Conservation (phyloP, 164 flowering plant species). For the Vitis labrusca region DNA sequence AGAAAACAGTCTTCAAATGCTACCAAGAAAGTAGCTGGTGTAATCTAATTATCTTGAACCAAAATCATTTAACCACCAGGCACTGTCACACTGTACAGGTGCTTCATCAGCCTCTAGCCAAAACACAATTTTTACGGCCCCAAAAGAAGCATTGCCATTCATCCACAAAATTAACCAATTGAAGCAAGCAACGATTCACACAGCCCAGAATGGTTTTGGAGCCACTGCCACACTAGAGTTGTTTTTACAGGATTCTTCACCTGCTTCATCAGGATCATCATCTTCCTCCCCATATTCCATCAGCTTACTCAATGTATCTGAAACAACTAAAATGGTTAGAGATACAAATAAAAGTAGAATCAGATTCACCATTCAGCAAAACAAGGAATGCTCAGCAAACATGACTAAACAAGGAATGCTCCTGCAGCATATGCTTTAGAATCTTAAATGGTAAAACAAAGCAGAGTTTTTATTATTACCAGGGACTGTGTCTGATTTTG, state of each 20-base stretch:
- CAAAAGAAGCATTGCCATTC: not conserved
- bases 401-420: too few species aligned
- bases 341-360: not conserved
- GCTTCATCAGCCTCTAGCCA: too few species aligned
- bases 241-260: conserved; percentile 22
- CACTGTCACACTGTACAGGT: too few species aligned
- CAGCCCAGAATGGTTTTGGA: conserved; percentile 87
- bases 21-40: too few species aligned
- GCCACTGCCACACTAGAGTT: conserved; percentile 14
- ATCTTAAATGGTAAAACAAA: not conserved
- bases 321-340: conserved; percentile 1
- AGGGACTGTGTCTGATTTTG: conserved; percentile 41
- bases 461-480: conserved; percentile 34
- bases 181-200: conserved; percentile 18
- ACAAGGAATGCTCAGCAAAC: not conserved
- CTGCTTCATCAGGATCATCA: conserved; percentile 54
- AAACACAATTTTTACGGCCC: too few species aligned
- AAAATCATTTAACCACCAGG: too few species aligned
- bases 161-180: not conserved
- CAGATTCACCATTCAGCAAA: not conserved
- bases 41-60: too few species aligned
- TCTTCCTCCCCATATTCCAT: conserved; percentile 96
- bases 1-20: too few species aligned
- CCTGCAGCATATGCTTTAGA: not conserved
- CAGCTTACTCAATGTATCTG: conserved; percentile 77